Evolutionary conservation across 1,284 basidiomycete genomes (phyloP).

Genomic region (Exsudoporus floridanus): DNA sequence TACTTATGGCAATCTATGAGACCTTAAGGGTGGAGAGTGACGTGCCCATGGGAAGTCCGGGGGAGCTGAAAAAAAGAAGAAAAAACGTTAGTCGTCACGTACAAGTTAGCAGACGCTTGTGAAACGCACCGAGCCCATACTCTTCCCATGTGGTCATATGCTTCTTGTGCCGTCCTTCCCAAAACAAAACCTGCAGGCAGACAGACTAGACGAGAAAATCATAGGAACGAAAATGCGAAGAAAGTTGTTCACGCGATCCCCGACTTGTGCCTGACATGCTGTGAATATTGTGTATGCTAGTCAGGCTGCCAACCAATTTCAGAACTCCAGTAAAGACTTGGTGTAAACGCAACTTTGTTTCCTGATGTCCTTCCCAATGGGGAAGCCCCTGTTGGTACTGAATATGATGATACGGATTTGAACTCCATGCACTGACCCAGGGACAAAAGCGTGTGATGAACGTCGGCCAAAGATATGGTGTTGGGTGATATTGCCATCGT

Average conservation of each 20-base stretch:
- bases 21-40: not conserved
- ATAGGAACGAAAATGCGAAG: not conserved
- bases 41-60: not conserved
- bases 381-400: not conserved
- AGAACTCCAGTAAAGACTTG: not conserved
- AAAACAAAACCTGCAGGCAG: not conserved
- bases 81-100: not conserved
- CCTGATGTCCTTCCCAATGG: not conserved
- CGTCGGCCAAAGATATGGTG: not conserved
- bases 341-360: constrained; percentile 8
- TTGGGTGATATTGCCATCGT: not conserved
- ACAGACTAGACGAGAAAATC: not conserved
- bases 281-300: not conserved
- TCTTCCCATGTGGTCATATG: not conserved
- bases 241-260: not conserved
- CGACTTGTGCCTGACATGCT: not conserved
- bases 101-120: not conserved
- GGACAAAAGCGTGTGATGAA: not conserved
- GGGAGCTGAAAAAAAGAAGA: not conserved
- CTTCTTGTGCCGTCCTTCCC: not conserved
- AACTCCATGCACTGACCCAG: not conserved
- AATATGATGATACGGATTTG: not conserved
- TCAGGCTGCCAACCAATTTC: not conserved
- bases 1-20: not conserved
- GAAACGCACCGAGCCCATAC: not conserved